These are phyloP conservation scores for Thielaviopsis euricoi DNA, from an alignment of 2,329 filamentous ascomycete species.

Conservation along the genomic window DNA sequence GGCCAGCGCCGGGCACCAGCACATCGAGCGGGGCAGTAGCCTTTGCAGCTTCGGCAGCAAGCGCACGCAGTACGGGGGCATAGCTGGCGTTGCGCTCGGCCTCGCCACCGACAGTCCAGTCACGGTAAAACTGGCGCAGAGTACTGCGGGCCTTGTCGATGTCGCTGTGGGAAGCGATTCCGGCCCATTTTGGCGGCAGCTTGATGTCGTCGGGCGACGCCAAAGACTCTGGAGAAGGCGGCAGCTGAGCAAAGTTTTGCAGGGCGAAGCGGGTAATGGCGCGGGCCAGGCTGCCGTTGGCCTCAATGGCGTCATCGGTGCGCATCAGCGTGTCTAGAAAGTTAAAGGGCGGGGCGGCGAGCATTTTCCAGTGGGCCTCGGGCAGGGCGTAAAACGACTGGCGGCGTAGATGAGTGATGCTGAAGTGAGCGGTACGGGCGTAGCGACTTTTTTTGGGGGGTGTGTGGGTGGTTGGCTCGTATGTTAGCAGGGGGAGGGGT, in stretches of 20 bases:
- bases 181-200: constrained; percentile 49
- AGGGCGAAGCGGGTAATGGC: constrained; percentile 58
- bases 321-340: constrained; percentile 62
- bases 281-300: constrained; percentile 69
- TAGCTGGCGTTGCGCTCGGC: constrained; percentile 65
- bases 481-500: not conserved
- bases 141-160: constrained; percentile 87
- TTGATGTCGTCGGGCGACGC: constrained; percentile 20
- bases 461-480: not conserved
- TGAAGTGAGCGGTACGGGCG: constrained; percentile 68
- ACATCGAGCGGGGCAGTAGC: constrained; percentile 35
- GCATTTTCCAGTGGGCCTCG: constrained; percentile 64
- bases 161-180: constrained; percentile 54
- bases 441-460: constrained; percentile 47
- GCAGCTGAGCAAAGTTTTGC: constrained; percentile 34
- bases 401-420: constrained; percentile 76
- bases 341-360: constrained; percentile 67
- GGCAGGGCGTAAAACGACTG: constrained; percentile 89
- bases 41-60: constrained; percentile 31
- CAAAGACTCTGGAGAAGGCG: constrained; percentile 3
- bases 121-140: constrained; percentile 81
- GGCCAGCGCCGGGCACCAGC: constrained; percentile 75
- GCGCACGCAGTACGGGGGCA: constrained; percentile 49
- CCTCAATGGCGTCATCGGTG: constrained; percentile 76
- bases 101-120: constrained; percentile 72